Base-by-base conservation (phyloP, 495 filamentous ascomycete species). In the Daldinia decipiens region DNA sequence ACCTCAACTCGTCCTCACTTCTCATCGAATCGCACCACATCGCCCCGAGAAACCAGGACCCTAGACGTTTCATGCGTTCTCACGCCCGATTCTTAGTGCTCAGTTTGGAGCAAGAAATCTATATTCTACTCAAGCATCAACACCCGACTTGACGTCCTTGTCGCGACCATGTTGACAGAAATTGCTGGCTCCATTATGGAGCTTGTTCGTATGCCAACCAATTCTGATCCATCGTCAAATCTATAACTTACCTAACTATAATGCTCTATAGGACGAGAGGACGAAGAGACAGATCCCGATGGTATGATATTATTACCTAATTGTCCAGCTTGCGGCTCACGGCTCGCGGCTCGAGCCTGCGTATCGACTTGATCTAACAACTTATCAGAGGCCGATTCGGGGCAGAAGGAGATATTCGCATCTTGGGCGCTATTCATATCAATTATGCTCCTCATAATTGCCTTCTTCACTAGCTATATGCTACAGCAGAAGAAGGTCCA, bases 391-490 rank as follows among this genome's bases (percentile, higher is more conserved):
- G 64, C 77, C 68, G 82, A 87, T 70, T 79, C 82, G 51, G 80
- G 81, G 31, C 79, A 96, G 79, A 92, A 95, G 83, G 95, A 98
- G 83, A 91, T 97, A 51, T 92, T 91, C 75, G 90, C 94, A 75
- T 97, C 95, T 84, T 97, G 94, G 93, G 94, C 95, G 24, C 87
- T 99, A 59, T 97, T 97, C 79, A 98, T 99, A 75, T 87, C 97
- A 72, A 95, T 99, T 64, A 86, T 92, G 84, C 86, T 99, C 50
- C 87, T 99, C 74, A 96, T 98, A 74, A 85, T 92, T 61, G 95
- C 95, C 50, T 90, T 99, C 66, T 98, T 98, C 82, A 95, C 93
- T 31, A 97, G 94, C 86, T 99, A 99, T 81, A 90, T 95, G 69
- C 87, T 98, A 45, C 95, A 98, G 80, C 89, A 95, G 80, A 91